These are phyloP conservation scores for Arctium minus DNA, from an alignment of 129 eudicot genomes.

Conservation along the genomic window DNA sequence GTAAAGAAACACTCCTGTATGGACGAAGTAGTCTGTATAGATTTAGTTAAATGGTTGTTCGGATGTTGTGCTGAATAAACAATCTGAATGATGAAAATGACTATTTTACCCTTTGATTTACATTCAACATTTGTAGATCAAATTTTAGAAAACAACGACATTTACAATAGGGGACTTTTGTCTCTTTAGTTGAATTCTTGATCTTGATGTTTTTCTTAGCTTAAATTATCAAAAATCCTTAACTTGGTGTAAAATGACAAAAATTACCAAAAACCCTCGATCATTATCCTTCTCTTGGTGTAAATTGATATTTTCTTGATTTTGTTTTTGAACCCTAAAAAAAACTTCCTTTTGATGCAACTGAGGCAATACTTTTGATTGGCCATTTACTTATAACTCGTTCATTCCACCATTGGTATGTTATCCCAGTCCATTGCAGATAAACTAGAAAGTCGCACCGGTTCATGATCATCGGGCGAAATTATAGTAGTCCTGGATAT, in stretches of 20 bases:
- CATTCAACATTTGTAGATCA: not conserved
- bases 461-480: no score
- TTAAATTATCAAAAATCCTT: not conserved
- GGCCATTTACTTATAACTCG: no score
- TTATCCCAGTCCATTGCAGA: no score
- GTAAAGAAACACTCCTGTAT: not conserved
- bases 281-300: constrained; percentile 4
- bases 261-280: not conserved
- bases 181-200: not conserved
- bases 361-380: constrained; percentile 83
- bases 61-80: no score
- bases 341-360: constrained; percentile 43
- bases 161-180: not conserved
- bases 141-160: not conserved
- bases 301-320: not conserved
- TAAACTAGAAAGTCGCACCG: no score
- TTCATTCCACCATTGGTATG: no score
- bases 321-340: constrained; percentile 1
- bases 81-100: not conserved
- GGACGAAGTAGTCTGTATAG: no score
- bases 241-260: not conserved
- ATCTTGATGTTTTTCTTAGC: not conserved
- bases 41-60: not conserved
- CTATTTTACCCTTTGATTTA: not conserved
- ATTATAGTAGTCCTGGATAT: no score